Evolutionary conservation across 257 asterid species (phyloP).

Genomic region (Oldenlandia corymbosa): DNA sequence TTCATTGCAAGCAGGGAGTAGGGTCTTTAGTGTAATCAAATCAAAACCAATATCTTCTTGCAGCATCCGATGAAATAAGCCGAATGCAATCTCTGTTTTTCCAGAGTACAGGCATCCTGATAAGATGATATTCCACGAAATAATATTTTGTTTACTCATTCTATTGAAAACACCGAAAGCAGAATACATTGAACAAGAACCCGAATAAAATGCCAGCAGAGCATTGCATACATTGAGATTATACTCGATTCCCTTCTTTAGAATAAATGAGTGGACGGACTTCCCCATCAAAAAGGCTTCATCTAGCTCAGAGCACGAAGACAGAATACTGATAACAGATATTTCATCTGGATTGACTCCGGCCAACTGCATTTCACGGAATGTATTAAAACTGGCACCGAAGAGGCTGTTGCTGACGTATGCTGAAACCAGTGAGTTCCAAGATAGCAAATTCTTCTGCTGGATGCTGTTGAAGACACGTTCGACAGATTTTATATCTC

Average conservation of each 20-base stretch:
- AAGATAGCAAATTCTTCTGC: slow-evolving; percentile 30
- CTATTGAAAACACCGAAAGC: slow-evolving; percentile 38
- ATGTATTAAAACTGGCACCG: slow-evolving; percentile 31
- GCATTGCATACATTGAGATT: slow-evolving; percentile 43
- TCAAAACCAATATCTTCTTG: slow-evolving; percentile 39
- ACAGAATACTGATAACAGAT: slow-evolving; percentile 43
- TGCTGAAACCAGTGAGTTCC: slow-evolving; percentile 67
- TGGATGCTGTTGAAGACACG: slow-evolving; percentile 28
- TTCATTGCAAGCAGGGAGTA: slow-evolving; percentile 44
- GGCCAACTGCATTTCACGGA: slow-evolving; percentile 46
- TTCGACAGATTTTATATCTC: slow-evolving; percentile 42
- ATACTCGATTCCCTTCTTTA: slow-evolving; percentile 31
- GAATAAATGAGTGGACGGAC: slow-evolving; percentile 48
- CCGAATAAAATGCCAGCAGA: slow-evolving; percentile 41
- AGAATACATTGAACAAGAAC: slow-evolving; percentile 23
- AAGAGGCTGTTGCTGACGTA: slow-evolving; percentile 33
- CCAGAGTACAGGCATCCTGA: slow-evolving; percentile 44
- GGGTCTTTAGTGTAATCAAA: slow-evolving; percentile 40
- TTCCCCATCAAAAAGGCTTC: slow-evolving; percentile 41
- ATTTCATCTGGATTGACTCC: slow-evolving; percentile 51
- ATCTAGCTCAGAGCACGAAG: slow-evolving; percentile 42
- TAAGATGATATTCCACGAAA: slow-evolving; percentile 58
- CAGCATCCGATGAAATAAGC: slow-evolving; percentile 39
- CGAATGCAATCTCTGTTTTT: slow-evolving; percentile 33
- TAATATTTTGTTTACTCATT: slow-evolving; percentile 29